Evolutionary conservation across 1,284 basidiomycete genomes (phyloP).

Genomic region (Ceratobasidium sp.): DNA sequence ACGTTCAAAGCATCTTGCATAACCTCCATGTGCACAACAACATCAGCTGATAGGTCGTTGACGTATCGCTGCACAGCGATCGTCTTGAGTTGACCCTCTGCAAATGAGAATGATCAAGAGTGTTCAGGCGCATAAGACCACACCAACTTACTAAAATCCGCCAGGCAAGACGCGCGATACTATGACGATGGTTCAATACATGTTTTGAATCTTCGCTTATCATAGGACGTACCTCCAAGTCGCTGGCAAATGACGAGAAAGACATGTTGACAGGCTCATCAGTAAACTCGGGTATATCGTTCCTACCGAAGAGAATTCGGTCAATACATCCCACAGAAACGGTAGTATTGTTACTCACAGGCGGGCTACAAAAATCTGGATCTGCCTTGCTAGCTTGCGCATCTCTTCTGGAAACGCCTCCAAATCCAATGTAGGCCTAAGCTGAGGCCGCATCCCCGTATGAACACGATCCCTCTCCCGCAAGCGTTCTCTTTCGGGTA

Average conservation of each 20-base stretch:
- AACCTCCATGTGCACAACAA: conserved; percentile 71
- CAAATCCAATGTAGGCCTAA: conserved; percentile 11
- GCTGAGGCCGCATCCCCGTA: conserved; percentile 33
- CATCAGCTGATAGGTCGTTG: conserved; percentile 71
- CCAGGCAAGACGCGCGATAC: conserved; percentile 76
- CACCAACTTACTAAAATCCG: conserved; percentile 58
- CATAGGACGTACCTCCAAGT: conserved; percentile 58
- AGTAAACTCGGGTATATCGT: conserved; percentile 52
- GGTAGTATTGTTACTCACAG: conserved; percentile 16
- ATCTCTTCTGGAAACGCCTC: conserved; percentile 28
- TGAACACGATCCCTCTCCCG: conserved; percentile 22
- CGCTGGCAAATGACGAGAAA: conserved; percentile 70
- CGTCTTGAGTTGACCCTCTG: conserved; percentile 56
- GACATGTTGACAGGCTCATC: conserved; percentile 74
- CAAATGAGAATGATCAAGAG: background rate
- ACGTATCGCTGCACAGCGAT: conserved; percentile 72
- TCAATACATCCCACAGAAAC: background rate
- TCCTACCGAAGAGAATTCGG: background rate
- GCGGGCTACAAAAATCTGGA: conserved; percentile 25
- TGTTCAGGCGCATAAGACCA: background rate
- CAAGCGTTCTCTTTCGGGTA: background rate
- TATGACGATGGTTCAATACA: conserved; percentile 47
- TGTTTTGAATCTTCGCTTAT: background rate
- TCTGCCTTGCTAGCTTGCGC: conserved; percentile 1
- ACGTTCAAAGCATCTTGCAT: conserved; percentile 70